Base-by-base conservation (phyloP, 257 asterid genomes). In the Cynanchum wilfordii region DNA sequence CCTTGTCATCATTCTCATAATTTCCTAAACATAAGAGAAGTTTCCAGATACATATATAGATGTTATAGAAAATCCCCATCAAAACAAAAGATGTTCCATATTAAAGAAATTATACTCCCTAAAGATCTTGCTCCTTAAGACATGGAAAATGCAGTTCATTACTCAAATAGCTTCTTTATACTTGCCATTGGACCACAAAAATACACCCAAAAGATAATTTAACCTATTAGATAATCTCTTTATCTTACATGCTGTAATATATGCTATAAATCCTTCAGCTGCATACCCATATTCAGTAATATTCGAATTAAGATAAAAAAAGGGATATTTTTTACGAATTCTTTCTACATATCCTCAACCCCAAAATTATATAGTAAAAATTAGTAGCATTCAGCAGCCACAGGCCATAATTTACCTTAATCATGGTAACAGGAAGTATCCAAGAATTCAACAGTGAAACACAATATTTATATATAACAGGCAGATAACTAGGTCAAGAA, bases 11-110 rank as follows among this genome's bases (percentile, higher is more conserved):
- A 71, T 82, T 77, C 73, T 55, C 66, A 79, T 68, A 27, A 67
- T 66, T 73, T 65, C 80, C 88, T 76, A 87, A 75, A 81, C 79
- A 86, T 77, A 68, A 80, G 63, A 54, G 40, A 65, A n/a, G 55
- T n/a, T 75, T 51, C 69, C 42, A 50, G 68, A n/a, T n/a, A n/a
- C n/a, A 70, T 16, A 16, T 60, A 36, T 42, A 42, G 2, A 58
- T 11, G 67, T 55, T 45, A 40, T n/a, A 29, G 64, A 62, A 70
- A 30, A 62, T 30, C 25, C 13, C 25, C 13, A 15, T 6, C 0
- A 2, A 33, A 22, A 56, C 12, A 33, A 33, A 30, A 64, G 27
- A 36, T 17, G 42, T 63, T 36, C 22, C 29, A 58, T 17, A 64
- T 20, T 49, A 64, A 36, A 33, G 49, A 44, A 36, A 36, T 36